Evolutionary conservation across 495 filamentous ascomycete species (phyloP), one percentile per base, ranked within the genome.

Genomic region (Neurospora pannonica): DNA sequence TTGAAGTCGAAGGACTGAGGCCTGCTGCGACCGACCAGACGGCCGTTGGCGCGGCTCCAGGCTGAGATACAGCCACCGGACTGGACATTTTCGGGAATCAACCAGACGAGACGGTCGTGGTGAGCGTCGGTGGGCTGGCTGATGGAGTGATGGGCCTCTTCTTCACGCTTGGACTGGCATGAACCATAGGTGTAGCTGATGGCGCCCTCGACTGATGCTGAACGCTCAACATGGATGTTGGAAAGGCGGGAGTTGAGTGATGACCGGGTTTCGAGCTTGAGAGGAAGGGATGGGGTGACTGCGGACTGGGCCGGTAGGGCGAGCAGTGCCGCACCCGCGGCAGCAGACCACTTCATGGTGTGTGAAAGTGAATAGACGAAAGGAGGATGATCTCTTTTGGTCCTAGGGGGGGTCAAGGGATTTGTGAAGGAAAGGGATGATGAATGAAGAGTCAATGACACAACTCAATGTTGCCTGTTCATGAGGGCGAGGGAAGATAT

Each of bases 31-130:
- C 85, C 85, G 8, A 89, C 75, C 0, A 88, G 77, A 2, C 38
- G 38, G 9, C 79, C 80, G 11, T 72, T 78, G 37, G 75, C 73
- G 5, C 77, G 75, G 74, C 81, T 77, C 86, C 84, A 90, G 7
- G 88, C 88, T 38, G 87, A 84, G 69, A 90, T 80, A 76, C 88
- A 90, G 13, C 87, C 87, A 34, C 76, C 78, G 17, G 79, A 75
- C 37, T 75, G 74, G 4, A 81, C 80, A 71, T 85, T 78, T n/a
- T 84, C 82, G 0, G 88, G 88, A 9, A 88, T 77, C 43, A 88
- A 71, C 88, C 88, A 90, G 21, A 90, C 85, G 11, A 89, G 76
- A 39, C 85, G 79, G 76, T 46, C 83, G 75, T 11, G 71, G 70
- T 62, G 74, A 40, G 36, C 75, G n/a, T 43, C 76, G 5, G 75